Evolutionary conservation across 1,139 yeast genomes (phyloP).

Genomic region (Candida freyschussii): DNA sequence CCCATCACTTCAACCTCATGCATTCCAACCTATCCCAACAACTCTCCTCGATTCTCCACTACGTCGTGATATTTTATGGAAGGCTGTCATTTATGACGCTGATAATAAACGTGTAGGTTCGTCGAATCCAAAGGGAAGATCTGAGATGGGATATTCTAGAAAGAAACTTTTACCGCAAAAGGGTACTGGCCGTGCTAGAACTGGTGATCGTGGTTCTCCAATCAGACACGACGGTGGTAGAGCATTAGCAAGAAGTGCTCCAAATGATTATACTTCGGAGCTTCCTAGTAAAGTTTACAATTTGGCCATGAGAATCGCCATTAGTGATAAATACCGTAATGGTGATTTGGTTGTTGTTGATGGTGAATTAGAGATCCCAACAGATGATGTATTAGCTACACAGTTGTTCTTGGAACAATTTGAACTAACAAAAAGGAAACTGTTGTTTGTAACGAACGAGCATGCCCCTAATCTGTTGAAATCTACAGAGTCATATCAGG

Average conservation of each 20-base stretch:
- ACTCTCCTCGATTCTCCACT: constrained; percentile 65
- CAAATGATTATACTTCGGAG: constrained; percentile 84
- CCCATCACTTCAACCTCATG: constrained; percentile 84
- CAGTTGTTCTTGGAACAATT: constrained; percentile 51
- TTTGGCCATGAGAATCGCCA: constrained; percentile 73
- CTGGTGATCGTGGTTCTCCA: constrained; percentile 95
- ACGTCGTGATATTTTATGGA: constrained; percentile 90
- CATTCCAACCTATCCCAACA: constrained; percentile 71
- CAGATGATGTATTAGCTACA: constrained; percentile 22
- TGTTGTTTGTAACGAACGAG: constrained; percentile 53
- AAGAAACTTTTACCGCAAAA: constrained; percentile 83
- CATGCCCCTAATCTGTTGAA: constrained; percentile 29
- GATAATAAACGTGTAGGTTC: constrained; percentile 89
- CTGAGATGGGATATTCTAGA: constrained; percentile 83
- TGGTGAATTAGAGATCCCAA: constrained; percentile 32
- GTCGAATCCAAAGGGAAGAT: constrained; percentile 77
- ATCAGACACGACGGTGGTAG: constrained; percentile 84
- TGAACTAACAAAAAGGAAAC: constrained; percentile 46
- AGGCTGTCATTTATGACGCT: constrained; percentile 88
- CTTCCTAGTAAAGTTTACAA: constrained; percentile 72
- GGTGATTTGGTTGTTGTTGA: constrained; percentile 75
- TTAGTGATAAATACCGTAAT: constrained; percentile 70
- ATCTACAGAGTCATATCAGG: constrained; percentile 38
- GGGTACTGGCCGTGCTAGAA: constrained; percentile 93
- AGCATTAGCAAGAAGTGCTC: constrained; percentile 87